Percentiles rank a stretch among this genome's conserved stretches.
Conservation (phyloP, 331 rosid genomes). For the Stylosanthes scabra region DNA sequence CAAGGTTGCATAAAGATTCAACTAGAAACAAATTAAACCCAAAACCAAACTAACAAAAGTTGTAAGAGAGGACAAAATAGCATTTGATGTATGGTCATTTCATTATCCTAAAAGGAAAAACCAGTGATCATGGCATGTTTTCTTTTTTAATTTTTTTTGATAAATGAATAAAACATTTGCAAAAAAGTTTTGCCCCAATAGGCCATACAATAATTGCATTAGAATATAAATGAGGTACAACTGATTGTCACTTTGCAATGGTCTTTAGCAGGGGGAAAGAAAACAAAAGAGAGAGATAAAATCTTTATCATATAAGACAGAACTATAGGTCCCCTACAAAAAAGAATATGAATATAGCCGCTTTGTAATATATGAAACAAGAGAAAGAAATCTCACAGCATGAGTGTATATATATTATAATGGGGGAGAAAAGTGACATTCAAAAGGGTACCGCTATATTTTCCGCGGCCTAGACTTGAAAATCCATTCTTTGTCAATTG, state of each 20-base stretch:
- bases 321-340: slow-evolving; percentile 32
- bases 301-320: slow-evolving; percentile 34
- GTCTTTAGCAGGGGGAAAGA: background rate
- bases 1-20: slow-evolving; percentile 29
- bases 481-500: slow-evolving; percentile 83
- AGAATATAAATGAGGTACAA: background rate
- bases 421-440: slow-evolving; percentile 26
- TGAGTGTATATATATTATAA: slow-evolving; percentile 24
- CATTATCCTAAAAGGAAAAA: slow-evolving; percentile 22
- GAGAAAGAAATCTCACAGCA: slow-evolving; percentile 22
- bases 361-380: slow-evolving; percentile 14
- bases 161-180: background rate
- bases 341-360: slow-evolving; percentile 7
- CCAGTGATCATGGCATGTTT: slow-evolving; percentile 1
- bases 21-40: slow-evolving; percentile 19
- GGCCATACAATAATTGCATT: slow-evolving; percentile 5
- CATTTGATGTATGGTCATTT: slow-evolving; percentile 5
- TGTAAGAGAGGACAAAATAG: slow-evolving; percentile 14
- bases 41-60: background rate
- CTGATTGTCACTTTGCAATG: background rate
- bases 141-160: background rate
- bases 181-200: slow-evolving; percentile 4
- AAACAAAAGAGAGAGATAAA: too few relatives aligned
- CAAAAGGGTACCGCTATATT: slow-evolving; percentile 76
- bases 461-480: slow-evolving; percentile 81